Base-by-base conservation (phyloP, 768 basidiomycete genomes). In the Gymnopilus dilepis region DNA sequence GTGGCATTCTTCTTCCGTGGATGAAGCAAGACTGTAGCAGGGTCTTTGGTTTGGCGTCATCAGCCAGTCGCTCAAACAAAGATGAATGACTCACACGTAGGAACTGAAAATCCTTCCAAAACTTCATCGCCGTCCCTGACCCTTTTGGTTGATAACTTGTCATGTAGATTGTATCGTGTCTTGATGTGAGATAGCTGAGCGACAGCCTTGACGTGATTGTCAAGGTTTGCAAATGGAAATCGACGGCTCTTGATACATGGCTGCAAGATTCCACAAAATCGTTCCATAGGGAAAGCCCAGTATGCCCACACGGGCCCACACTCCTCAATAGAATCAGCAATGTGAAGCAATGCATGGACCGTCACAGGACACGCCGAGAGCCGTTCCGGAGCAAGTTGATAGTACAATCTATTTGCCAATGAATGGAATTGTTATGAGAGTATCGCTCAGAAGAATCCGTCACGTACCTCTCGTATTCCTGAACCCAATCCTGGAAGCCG, bases 211-310 rank as follows among this genome's bases (percentile, higher is more conserved):
- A 75, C 62, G 50, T 67, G 73, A n/a, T 61, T 58, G 55, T 72
- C 69, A 17, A 81, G 63, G 5, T 65, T 64, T 15, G 68, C 65
- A 63, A 67, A 80, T 21, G 79, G 78, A 63, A 72, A 67, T 3
- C 67, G 56, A 17, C 72, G 68, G 42, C 70, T 76, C 33, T 62
- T 64, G 55, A 79, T 69, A 1, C 64, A 62, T 2, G 62, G 69
- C 19, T 60, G 51, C 2, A 81, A 58, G 1, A 19, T 26, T 0
- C 77, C 73, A 58, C 79, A 80, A 59, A 72, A 77, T 3, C 75
- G 66, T 59, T 80, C 79, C 72, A 78, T 78, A 0, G 72, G 67
- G 64, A 79, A 80, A 8, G 76, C 69, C 78, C 78, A 77, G 50
- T 71, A 74, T 0, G 65, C 59, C 75, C 78, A 79, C 8, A 77